Evolutionary conservation across 441 rosid genomes (phyloP), one percentile per base, ranked within the genome.

Genomic region (Gossypium davidsonii): DNA sequence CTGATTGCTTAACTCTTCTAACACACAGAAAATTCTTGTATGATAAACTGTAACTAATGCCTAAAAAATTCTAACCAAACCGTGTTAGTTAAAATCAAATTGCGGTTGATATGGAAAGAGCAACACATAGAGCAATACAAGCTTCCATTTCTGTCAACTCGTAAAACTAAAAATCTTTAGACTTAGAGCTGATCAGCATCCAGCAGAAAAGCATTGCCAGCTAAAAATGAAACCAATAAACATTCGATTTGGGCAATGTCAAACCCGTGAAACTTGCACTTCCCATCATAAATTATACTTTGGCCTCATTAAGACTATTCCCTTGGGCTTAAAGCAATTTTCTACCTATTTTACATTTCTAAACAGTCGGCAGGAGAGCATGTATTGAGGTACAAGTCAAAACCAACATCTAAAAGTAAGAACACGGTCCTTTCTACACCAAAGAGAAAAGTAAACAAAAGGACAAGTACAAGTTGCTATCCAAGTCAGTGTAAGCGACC

Each of bases 31-130:
- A 44, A 14, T 21, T 21, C 18, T 46, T 46, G 55, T 20, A 23
- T 3, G 31, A 67, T 25, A 51, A 51, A 25, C 28, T 26, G 28
- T 28, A 67, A 55, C 59, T 51, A 68, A 52, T 28, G 59, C 10
- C 39, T n/a, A n/a, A 1, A 49, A 51, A 48, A 69, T 10, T 69
- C 23, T 69, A 69, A 52, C 0, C 10, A 69, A 69, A 52, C 72
- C 49, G 28, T 52, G n/a, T 52, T 34, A 4, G 48, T 69, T 69
- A 52, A 17, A 31, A 69, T 9, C n/a, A 15, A 44, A 9, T 26
- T 67, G 49, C 23, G 8, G 51, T 21, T 68, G 4, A 26, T 68
- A 11, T 15, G 9, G 15, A 68, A 49, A 51, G 42, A 8, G 70
- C 57, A 48, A 12, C 6, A 9, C 26, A n/a, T 4, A 67, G 46